These are phyloP conservation scores for Cladosporium sp. DNA, from an alignment of 2,329 filamentous ascomycete species.

Conservation along the genomic window DNA sequence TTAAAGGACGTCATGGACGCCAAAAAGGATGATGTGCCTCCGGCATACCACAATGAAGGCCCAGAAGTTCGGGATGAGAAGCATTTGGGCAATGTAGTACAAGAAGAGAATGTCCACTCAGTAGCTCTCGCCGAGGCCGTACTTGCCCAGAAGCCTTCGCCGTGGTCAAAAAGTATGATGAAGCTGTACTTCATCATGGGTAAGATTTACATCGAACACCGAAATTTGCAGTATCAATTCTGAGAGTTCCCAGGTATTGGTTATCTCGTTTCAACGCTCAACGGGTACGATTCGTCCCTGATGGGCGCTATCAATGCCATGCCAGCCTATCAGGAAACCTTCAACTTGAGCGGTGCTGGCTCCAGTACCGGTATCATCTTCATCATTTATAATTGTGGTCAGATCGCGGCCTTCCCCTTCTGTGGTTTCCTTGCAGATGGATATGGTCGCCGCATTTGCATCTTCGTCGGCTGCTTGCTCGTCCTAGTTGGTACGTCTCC, in stretches of 20 bases:
- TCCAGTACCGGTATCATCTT: constrained; percentile 46
- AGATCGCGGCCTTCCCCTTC: constrained; percentile 47
- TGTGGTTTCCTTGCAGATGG: constrained; percentile 37
- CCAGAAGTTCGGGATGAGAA: constrained; percentile 14
- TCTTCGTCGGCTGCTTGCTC: constrained; percentile 51
- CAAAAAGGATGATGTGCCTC: constrained; percentile 33
- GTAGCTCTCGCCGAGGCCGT: constrained; percentile 22
- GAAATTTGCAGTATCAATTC: not conserved
- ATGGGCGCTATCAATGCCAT: constrained; percentile 52
- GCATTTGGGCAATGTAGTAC: constrained; percentile 18
- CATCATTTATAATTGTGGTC: constrained; percentile 43
- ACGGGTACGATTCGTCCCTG: constrained; percentile 31
- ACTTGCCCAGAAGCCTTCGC: constrained; percentile 19
- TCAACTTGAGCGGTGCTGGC: constrained; percentile 44
- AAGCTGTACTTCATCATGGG: constrained; percentile 21
- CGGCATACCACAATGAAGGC: constrained; percentile 16
- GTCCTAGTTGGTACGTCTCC: constrained; percentile 44
- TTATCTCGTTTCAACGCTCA: constrained; percentile 15
- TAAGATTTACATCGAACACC: not conserved
- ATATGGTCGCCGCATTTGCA: constrained; percentile 50
- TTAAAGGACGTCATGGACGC: constrained; percentile 37
- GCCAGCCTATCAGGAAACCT: constrained; percentile 46
- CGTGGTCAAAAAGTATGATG: constrained; percentile 22
- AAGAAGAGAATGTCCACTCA: constrained; percentile 20
- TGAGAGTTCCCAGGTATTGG: constrained; percentile 5